A percentile compares a stretch with the other conserved stretches of the same genome.
Conservation (phyloP, 1,284 basidiomycete genomes). For the Waitea zeae region DNA sequence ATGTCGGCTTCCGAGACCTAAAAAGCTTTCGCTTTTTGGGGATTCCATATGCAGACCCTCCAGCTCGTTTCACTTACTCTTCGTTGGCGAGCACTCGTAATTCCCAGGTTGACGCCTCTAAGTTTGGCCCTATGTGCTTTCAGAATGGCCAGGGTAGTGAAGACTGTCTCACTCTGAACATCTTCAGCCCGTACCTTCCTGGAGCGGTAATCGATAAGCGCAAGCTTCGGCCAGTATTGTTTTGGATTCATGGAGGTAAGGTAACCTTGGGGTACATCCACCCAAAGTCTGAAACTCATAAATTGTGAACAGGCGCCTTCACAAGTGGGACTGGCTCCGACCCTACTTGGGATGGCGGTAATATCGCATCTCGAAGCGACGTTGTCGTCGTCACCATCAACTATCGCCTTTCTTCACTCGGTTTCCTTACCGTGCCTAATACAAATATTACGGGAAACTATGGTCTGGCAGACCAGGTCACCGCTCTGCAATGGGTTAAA, state of each 20-base stretch:
- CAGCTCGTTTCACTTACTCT: conserved; percentile 16
- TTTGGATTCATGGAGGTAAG: conserved; percentile 29
- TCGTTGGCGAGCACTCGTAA: conserved; percentile 10
- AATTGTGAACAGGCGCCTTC: no score
- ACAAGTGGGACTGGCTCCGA: conserved; percentile 15
- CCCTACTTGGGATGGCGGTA: conserved; percentile 7
- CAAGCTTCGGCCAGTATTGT: conserved; percentile 21
- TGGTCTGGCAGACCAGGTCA: conserved; percentile 21
- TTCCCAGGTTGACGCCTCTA: conserved; percentile 13
- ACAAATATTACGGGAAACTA: conserved; percentile 22
- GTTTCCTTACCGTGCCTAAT: conserved; percentile 21
- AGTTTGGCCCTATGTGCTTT: conserved; percentile 14
- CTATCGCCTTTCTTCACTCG: conserved; percentile 24
- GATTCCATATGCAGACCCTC: conserved; percentile 17
- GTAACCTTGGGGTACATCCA: no score
- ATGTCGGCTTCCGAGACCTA: conserved; percentile 15
- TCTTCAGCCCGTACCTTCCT: conserved; percentile 22
- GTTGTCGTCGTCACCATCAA: conserved; percentile 29
- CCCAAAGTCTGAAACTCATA: no score
- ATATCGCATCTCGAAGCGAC: conserved; percentile 23
- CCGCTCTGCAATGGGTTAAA: conserved; percentile 18
- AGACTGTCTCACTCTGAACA: conserved; percentile 25
- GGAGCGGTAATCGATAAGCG: conserved; percentile 6
- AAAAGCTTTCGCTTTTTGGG: conserved; percentile 18
- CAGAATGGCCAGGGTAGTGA: conserved; percentile 15